These are phyloP conservation scores for Protomyces inouyei DNA, from an alignment of 1,139 yeast species.

Conservation along the genomic window DNA sequence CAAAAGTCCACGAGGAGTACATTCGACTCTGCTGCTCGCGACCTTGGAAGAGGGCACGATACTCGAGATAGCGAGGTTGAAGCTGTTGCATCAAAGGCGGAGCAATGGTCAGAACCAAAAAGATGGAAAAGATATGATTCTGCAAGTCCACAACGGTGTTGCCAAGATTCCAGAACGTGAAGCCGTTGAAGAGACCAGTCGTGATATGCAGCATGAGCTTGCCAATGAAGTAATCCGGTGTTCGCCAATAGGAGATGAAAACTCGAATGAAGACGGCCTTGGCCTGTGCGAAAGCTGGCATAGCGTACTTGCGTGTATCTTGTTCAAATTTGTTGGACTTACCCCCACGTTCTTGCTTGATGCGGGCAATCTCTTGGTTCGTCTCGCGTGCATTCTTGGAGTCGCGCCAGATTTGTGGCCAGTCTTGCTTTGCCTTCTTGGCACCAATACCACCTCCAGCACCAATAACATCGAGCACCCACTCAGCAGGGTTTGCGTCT, in stretches of 20 bases:
- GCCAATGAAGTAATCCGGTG: constrained; percentile 54
- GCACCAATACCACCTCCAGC: constrained; percentile 73
- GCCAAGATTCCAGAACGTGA: constrained; percentile 45
- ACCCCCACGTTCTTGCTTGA: neutral
- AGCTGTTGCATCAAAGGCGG: constrained; percentile 55
- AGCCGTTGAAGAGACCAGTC: constrained; percentile 50
- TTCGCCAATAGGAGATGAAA: constrained; percentile 64
- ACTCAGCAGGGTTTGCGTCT: constrained; percentile 72
- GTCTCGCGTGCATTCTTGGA: constrained; percentile 50
- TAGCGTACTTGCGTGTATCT: constrained; percentile 38
- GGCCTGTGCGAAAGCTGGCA: constrained; percentile 49
- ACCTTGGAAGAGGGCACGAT: constrained; percentile 75
- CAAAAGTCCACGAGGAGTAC: constrained; percentile 58
- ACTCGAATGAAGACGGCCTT: constrained; percentile 50
- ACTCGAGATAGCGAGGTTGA: constrained; percentile 48
- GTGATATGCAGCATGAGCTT: constrained; percentile 53
- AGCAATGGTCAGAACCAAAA: constrained; percentile 53
- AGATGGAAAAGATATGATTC: constrained; percentile 43
- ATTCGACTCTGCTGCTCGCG: constrained; percentile 61
- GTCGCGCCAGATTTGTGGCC: constrained; percentile 59
- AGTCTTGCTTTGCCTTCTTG: constrained; percentile 59
- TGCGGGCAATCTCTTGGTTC: constrained; percentile 35
- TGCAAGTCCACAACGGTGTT: constrained; percentile 39
- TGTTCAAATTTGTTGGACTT: neutral
- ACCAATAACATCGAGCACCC: constrained; percentile 75